Percentiles rank a stretch among this genome's conserved stretches.
Evolutionary conservation across 768 basidiomycete genomes (phyloP).

Genomic region (Naganishia friedmannii): DNA sequence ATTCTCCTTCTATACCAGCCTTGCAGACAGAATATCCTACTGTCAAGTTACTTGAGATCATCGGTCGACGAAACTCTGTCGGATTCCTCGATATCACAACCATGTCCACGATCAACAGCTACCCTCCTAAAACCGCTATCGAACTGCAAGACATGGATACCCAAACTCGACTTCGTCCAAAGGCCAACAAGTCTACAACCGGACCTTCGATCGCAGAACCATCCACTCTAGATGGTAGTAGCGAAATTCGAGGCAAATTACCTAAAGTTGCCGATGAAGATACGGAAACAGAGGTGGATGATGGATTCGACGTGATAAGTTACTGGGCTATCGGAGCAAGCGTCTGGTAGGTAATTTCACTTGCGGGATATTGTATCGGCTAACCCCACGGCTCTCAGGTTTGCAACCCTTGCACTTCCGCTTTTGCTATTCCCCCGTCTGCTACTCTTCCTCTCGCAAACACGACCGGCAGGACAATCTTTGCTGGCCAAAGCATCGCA

Average conservation of each 20-base stretch:
- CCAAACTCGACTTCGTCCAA: constrained; percentile 13
- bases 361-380: too few relatives aligned
- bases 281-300: constrained; percentile 36
- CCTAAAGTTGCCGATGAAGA: background rate
- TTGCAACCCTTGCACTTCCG: constrained; percentile 42
- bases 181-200: background rate
- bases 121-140: constrained; percentile 13
- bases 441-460: constrained; percentile 50
- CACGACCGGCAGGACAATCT: constrained; percentile 22
- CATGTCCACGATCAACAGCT: constrained; percentile 3
- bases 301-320: constrained; percentile 44
- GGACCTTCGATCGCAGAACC: background rate
- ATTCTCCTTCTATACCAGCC: too few relatives aligned
- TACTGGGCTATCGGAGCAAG: constrained; percentile 44
- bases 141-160: constrained; percentile 17
- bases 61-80: too few relatives aligned
- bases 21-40: too few relatives aligned
- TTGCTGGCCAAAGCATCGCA: constrained; percentile 18
- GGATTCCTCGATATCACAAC: background rate
- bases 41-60: too few relatives aligned
- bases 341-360: constrained; percentile 43
- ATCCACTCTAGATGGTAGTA: background rate
- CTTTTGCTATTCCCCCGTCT: constrained; percentile 50
- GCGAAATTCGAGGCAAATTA: constrained; percentile 5
- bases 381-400: constrained; percentile 45